Evolutionary conservation across 805 yeast genomes (phyloP), one percentile per base, ranked within the genome.

Genomic region (Yamadazyma sp.): DNA sequence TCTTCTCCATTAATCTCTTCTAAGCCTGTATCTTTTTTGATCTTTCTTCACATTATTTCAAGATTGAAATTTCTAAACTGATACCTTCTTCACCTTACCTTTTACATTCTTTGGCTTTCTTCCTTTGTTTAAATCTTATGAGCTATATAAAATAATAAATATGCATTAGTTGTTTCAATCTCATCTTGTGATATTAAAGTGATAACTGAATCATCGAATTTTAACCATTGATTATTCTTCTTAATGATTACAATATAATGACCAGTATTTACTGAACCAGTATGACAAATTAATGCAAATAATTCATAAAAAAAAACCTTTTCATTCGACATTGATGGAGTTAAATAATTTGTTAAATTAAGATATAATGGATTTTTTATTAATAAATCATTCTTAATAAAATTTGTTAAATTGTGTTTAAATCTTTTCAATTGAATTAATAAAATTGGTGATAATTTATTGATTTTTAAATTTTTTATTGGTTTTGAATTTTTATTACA

Each of bases 241-340:
- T 89, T 91, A 42, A 86, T 75, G 49, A 81, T 71, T 12, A 93
- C 82, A 10, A 89, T 74, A 56, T 93, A 93, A 58, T 93, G 99
- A 8, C 99, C 99, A 2, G 97, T 93, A 55, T 87, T 87, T 5
- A 91, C 93, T 13, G 91, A 80, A 1, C 99, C 99, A 22, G 79
- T 80, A 57, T 93, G 98, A 49, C 87, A 79, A 7, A 93, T 82
- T 21, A 89, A 76, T 2, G 91, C 96, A 59, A 80, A 87, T 27
- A 93, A 69, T 58, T 91, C 96, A 58, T 84, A 91, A 2, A 78
- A 59, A 35, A 69, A 60, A 22, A 33, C 28, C 13, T 17, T 21
- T 18, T 12, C 22, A 8, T 47, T 48, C 21, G 52, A 61, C 8
- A 52, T 39, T 14, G 56, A 65, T 19, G 76, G 52, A 7, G 58